Evolutionary conservation across 148 eudicot species (phyloP), one percentile per base, ranked within the genome.

Genomic region (Gaultheria prostrata): DNA sequence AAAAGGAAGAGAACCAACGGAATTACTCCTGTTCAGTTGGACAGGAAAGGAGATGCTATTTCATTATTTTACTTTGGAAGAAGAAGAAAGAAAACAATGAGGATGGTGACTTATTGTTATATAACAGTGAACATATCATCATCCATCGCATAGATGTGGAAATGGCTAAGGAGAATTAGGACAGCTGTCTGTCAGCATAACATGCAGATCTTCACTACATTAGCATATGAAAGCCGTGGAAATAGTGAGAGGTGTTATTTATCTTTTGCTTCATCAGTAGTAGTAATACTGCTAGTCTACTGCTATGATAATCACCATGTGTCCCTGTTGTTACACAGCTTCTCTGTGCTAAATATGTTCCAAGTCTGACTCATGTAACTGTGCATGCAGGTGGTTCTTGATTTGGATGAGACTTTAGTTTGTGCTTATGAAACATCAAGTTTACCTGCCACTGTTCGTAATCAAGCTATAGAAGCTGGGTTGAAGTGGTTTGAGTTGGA

Each of bases 351-450:
- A 21, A 81, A 53, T 81, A 77, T 6, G 63, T 67, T 39, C 56
- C 4, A 32, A 35, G 10, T 61, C 48, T 70, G 50, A 70, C 28
- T 50, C 21, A 11, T 63, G 76, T 45, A 65, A 76, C 57, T 85
- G 74, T 83, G 71, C 39, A 82, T 82, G 86, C 91, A 97, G 99
- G 99, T 96, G 74, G 99, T 97, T 88, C 99, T 97, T 83, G 99
- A 97, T 85, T 92, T 97, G 90, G 99, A 97, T 85, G 99, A 97
- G 86, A 97, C 99, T 85, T 83, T 97, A 80, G 97, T 97, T 32
- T 97, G 99, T 90, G 97, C 98, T 18, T 94, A 93, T 84, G 99
- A 97, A 86, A 91, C 95, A 56, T 92, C 98, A 61, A 92, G 94
- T 86, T 88, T 97, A 83, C 99, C 98, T 49, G 89, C 95, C 80